phyloP scores from a whole-genome alignment of 2,329 filamentous ascomycete genomes.

The Diaporthe vexans region DNA sequence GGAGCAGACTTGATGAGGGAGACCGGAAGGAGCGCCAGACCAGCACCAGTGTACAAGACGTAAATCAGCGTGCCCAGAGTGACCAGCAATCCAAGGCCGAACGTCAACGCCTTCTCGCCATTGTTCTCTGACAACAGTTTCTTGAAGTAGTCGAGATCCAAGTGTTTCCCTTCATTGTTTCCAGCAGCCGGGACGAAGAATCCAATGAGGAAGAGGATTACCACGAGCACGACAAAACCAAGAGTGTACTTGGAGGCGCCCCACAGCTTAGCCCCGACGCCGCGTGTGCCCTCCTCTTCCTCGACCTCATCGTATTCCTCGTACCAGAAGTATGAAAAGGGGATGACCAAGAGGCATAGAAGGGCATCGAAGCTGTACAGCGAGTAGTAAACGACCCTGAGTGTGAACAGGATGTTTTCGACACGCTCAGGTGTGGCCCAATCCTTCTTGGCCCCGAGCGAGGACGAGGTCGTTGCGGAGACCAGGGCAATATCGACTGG shows the following conservation, averaged over 20 bases:
- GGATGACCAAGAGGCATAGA: constrained; percentile 89
- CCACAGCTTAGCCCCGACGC: constrained; percentile 78
- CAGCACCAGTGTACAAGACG: constrained; percentile 88
- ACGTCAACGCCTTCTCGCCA: constrained; percentile 92
- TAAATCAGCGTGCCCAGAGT: constrained; percentile 90
- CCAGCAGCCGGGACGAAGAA: constrained; percentile 92
- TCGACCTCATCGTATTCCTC: constrained; percentile 97
- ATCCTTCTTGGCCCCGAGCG: constrained; percentile 87
- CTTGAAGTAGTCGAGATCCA: constrained; percentile 94
- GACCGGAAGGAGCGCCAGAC: constrained; percentile 89
- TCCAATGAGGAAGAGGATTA: constrained; percentile 89
- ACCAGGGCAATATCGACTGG: constrained; percentile 97
- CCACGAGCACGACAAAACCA: constrained; percentile 83
- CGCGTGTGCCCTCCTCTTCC: constrained; percentile 82
- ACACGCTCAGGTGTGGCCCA: constrained; percentile 92
- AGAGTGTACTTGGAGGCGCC: constrained; percentile 93
- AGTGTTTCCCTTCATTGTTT: constrained; percentile 73
- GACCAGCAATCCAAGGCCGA: constrained; percentile 89
- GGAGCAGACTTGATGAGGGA: constrained; percentile 94
- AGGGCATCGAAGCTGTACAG: constrained; percentile 93
- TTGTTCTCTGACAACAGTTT: constrained; percentile 85
- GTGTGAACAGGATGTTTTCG: constrained; percentile 80
- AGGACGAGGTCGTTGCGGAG: constrained; percentile 84
- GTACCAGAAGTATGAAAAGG: constrained; percentile 98
- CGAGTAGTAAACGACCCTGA: constrained; percentile 92